phyloP scores from a whole-genome alignment of 2,329 filamentous ascomycete genomes.

The Ophiosphaerella herpotricha region DNA sequence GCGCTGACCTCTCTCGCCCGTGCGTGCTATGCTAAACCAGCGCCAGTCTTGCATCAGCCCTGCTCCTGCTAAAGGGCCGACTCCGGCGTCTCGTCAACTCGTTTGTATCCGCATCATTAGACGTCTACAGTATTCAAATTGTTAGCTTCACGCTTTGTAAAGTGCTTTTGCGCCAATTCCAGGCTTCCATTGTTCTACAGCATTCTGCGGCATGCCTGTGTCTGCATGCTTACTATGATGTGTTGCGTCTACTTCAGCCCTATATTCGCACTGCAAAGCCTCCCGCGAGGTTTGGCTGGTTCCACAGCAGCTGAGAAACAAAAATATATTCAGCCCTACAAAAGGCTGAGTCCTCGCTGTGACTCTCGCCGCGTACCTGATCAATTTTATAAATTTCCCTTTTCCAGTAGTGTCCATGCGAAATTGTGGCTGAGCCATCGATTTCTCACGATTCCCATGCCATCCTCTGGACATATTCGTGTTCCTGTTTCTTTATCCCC shows the following conservation, averaged over 20 bases:
- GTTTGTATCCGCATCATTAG: not conserved
- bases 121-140: not conserved
- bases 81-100: not conserved
- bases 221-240: not conserved
- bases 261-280: not conserved
- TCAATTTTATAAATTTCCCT: not conserved
- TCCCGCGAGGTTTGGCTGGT: not conserved
- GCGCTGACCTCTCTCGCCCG: not conserved
- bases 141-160: not conserved
- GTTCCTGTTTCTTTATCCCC: no score
- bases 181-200: slow-evolving; percentile 1
- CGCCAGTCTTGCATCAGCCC: not conserved
- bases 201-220: not conserved
- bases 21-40: not conserved
- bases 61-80: not conserved
- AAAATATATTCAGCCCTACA: not conserved
- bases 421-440: no score
- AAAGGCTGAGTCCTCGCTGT: not conserved
- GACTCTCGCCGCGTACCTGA: not conserved
- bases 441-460: no score
- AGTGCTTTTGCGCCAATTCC: not conserved
- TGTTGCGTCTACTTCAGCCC: slow-evolving; percentile 4
- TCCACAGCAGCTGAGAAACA: not conserved
- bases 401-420: no score
- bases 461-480: no score